Evolutionary conservation across 805 yeast genomes (phyloP).

Genomic region (Yarrowia sp.): DNA sequence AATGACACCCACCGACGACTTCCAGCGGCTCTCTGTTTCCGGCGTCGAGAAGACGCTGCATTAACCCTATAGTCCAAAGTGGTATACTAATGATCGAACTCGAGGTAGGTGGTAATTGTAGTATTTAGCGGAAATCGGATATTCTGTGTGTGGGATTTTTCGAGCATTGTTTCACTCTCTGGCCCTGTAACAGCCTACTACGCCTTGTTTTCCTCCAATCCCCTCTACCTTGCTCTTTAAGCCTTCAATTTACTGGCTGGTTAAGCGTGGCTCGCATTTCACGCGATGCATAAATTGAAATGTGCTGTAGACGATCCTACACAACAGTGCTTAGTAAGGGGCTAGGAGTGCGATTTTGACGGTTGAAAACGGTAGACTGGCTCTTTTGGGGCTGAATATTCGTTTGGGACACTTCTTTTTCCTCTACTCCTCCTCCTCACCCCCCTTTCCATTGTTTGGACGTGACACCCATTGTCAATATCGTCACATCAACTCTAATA

Average conservation of each 20-base stretch:
- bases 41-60: slow-evolving; percentile 18
- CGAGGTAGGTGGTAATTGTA: background rate
- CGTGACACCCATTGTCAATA: slow-evolving; percentile 15
- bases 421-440: background rate
- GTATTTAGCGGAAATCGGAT: no score
- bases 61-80: slow-evolving; percentile 25
- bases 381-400: background rate
- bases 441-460: background rate
- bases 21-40: slow-evolving; percentile 17
- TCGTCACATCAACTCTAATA: slow-evolving; percentile 32
- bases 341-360: no score
- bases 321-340: background rate
- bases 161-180: no score
- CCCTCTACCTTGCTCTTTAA: background rate
- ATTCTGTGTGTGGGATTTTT: no score
- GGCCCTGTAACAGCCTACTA: no score
- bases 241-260: slow-evolving; percentile 31
- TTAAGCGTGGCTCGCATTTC: slow-evolving; percentile 36
- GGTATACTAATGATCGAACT: slow-evolving; percentile 14
- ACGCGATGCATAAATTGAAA: slow-evolving; percentile 38
- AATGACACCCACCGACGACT: slow-evolving; percentile 17
- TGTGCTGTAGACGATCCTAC: slow-evolving; percentile 29
- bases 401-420: background rate
- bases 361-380: background rate
- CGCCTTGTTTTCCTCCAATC: no score